These are phyloP conservation scores for Solidago caesia DNA, from an alignment of 129 eudicot genomes.

Conservation along the genomic window DNA sequence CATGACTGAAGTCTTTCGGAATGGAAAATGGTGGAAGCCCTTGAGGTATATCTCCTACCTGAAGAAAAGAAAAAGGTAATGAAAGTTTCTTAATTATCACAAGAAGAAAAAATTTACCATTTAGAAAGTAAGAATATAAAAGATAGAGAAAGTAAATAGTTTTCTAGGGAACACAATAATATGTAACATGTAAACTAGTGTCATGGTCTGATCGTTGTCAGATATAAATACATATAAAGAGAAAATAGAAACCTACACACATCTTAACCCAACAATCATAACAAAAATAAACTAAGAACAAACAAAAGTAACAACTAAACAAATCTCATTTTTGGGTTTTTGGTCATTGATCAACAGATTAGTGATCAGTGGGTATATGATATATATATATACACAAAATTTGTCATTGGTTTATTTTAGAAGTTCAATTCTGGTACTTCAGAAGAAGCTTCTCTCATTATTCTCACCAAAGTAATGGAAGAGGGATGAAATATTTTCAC, in stretches of 20 bases:
- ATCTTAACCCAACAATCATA: slow-evolving; percentile 15
- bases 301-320: slow-evolving; percentile 10
- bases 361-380: neutral
- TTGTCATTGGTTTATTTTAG: slow-evolving; percentile 7
- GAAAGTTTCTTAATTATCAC: slow-evolving; percentile 1
- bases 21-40: slow-evolving; percentile 86
- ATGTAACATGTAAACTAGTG: neutral
- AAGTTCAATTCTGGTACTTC: slow-evolving; percentile 28
- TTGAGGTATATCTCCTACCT: slow-evolving; percentile 93
- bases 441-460: slow-evolving; percentile 22
- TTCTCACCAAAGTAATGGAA: slow-evolving; percentile 83
- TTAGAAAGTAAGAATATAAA: neutral
- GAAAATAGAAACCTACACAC: neutral
- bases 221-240: slow-evolving; percentile 1
- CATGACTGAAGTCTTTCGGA: slow-evolving; percentile 63
- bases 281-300: neutral
- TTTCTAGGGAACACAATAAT: neutral
- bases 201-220: neutral
- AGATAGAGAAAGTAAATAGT: slow-evolving; percentile 14
- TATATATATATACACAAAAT: neutral
- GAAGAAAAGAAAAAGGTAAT: neutral
- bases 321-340: neutral
- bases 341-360: slow-evolving; percentile 11
- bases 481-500: slow-evolving; percentile 75
- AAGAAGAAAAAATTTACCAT: neutral